Evolutionary conservation across 345 rosid species (phyloP).

Genomic region (Gossypium mustelinum): DNA sequence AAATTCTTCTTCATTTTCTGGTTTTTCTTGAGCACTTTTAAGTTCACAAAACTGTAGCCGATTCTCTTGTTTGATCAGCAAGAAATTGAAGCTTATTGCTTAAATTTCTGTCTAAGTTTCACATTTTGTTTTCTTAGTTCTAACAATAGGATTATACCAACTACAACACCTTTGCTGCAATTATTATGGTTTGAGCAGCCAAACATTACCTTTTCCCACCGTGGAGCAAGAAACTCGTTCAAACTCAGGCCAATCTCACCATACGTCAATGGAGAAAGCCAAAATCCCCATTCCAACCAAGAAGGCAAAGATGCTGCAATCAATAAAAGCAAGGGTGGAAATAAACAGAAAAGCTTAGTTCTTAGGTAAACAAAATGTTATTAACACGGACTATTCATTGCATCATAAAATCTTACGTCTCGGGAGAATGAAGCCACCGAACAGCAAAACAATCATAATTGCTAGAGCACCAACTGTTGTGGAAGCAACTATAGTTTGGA

Average conservation of each 20-base stretch:
- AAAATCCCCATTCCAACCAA: conserved; percentile 77
- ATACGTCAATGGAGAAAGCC: conserved; percentile 67
- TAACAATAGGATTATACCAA: not conserved
- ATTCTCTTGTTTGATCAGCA: no score
- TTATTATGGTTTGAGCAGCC: not conserved
- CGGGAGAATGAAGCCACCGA: conserved; percentile 60
- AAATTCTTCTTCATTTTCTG: no score
- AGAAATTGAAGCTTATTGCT: no score
- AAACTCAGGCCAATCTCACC: conserved; percentile 64
- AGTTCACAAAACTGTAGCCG: no score
- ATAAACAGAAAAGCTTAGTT: not conserved
- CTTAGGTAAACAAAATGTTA: not conserved
- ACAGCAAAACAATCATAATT: conserved; percentile 34
- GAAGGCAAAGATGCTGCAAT: conserved; percentile 59
- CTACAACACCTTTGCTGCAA: not conserved
- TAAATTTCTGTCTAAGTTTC: no score
- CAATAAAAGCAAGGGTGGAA: not conserved
- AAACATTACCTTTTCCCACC: conserved; percentile 66
- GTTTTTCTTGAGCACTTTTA: no score
- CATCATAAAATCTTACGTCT: conserved; percentile 33
- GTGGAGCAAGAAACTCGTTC: conserved; percentile 69
- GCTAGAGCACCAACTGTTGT: conserved; percentile 42
- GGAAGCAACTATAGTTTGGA: conserved; percentile 52
- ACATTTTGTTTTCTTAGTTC: no score
- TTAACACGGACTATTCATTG: not conserved